Conservation (phyloP, 164 flowering plant genomes). For the Hamamelis virginiana region DNA sequence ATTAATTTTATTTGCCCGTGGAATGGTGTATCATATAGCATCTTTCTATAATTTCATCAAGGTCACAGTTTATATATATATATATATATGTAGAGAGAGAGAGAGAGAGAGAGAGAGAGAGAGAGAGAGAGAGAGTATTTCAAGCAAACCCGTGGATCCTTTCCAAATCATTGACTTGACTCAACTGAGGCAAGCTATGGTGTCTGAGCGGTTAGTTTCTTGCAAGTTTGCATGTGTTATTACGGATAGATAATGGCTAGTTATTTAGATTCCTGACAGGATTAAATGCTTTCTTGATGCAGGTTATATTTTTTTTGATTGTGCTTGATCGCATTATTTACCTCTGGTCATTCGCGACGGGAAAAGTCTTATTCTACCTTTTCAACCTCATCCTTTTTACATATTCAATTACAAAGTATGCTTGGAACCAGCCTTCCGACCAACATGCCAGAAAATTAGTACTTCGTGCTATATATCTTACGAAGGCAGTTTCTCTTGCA, state of each 20-base stretch:
- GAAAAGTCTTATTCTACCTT: conserved; percentile 81
- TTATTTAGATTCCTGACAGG: conserved; percentile 8
- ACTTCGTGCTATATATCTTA: conserved; percentile 90
- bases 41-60: not conserved
- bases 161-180: not conserved
- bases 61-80: not conserved
- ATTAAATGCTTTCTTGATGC: conserved; percentile 24
- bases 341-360: conserved; percentile 91
- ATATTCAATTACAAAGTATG: conserved; percentile 75
- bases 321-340: conserved; percentile 95
- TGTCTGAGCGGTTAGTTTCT: not conserved
- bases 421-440: conserved; percentile 77
- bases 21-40: not conserved
- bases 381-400: conserved; percentile 83
- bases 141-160: not conserved
- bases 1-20: not conserved
- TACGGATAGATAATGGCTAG: not conserved
- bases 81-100: no score
- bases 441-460: conserved; percentile 64
- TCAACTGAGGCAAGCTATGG: not conserved
- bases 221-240: not conserved
- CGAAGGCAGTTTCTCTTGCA: conserved; percentile 79
- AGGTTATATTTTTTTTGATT: conserved; percentile 89
- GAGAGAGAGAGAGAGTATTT: not conserved
- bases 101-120: no score